Evolutionary conservation across 768 basidiomycete species (phyloP), one percentile per base, ranked within the genome.

Genomic region (Russula sp.): DNA sequence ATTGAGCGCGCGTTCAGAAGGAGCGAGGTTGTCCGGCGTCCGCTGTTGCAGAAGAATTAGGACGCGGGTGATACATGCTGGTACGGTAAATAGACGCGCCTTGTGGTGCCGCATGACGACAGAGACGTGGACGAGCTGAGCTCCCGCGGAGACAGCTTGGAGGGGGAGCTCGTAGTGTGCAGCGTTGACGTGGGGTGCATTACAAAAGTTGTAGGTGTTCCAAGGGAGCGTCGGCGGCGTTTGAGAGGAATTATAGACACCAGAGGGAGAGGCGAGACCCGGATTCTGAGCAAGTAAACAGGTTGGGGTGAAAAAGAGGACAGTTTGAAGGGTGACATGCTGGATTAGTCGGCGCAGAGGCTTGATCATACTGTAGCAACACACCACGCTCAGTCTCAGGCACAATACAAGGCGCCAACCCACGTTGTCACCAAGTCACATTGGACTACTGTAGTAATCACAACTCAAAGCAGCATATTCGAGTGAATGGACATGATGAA

Each of bases 141-240:
- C 75, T n/a, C 55, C 68, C 18, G 70, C 65, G 39, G 67, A 66
- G 39, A 22, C 6, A n/a, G 11, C n/a, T 44, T 69, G 59, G n/a
- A 61, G 54, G 3, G 77, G 79, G 20, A 59, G 35, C 5, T 58
- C 48, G 57, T 80, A 82, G 62, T 80, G 76, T 40, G 66, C 69
- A 6, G 72, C 68, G 58, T 76, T 78, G 62, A 79, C 75, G 57
- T 78, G 80, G 0, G 80, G 78, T 0, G 80, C 80, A 55, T 82
- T 82, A 71, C 80, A 82, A 60, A 80, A 82, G 57, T 81, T 82
- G 72, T 82, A 80, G 32, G 79, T 82, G 70, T 80, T 76, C 80
- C 80, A 81, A 0, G 79, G 76, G 11, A 76, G 68, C 50, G 64
- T 40, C 0, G 59, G 58, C 10, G 80, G 80, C 1, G 80, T 81